Evolutionary conservation across 2,329 filamentous ascomycete species (phyloP).

Genomic region (Macrophomina tecta): DNA sequence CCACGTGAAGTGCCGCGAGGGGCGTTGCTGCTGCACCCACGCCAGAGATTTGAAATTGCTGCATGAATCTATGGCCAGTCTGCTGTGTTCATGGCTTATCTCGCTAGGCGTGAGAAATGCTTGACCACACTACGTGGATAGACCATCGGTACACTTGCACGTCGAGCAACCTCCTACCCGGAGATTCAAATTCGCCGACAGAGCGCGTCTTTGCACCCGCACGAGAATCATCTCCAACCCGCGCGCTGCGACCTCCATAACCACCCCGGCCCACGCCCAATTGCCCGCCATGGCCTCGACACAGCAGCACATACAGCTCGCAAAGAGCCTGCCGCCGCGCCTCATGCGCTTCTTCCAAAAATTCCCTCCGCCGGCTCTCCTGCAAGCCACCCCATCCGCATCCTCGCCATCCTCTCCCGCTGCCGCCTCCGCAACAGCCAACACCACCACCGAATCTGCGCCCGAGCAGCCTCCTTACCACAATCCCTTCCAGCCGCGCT

Average conservation of each 20-base stretch:
- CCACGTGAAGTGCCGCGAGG: neutral
- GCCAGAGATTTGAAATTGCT: neutral
- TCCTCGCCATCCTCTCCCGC: conserved; percentile 23
- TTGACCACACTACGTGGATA: no score
- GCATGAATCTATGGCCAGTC: no score
- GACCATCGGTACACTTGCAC: neutral
- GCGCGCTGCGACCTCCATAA: neutral
- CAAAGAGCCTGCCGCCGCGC: conserved; percentile 75
- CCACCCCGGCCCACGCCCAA: conserved; percentile 1
- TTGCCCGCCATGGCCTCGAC: conserved; percentile 34
- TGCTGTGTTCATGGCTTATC: no score
- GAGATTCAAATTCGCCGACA: conserved; percentile 12
- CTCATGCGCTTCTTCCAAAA: conserved; percentile 87
- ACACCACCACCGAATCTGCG: conserved; percentile 30
- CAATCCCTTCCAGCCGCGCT: conserved; percentile 83
- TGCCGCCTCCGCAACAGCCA: conserved; percentile 47
- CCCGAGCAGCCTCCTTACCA: conserved; percentile 57
- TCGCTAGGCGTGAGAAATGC: no score
- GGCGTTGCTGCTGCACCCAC: neutral
- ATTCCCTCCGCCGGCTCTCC: conserved; percentile 73
- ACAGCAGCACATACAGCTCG: conserved; percentile 58
- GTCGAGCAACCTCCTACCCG: neutral
- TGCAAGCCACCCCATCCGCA: conserved; percentile 43
- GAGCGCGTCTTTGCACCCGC: conserved; percentile 1
- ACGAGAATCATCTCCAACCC: conserved; percentile 7